A percentile compares a stretch with the other conserved stretches of the same genome.
Conservation (phyloP, 139 green algal genomes). For the Mychonastes homosphaera region DNA sequence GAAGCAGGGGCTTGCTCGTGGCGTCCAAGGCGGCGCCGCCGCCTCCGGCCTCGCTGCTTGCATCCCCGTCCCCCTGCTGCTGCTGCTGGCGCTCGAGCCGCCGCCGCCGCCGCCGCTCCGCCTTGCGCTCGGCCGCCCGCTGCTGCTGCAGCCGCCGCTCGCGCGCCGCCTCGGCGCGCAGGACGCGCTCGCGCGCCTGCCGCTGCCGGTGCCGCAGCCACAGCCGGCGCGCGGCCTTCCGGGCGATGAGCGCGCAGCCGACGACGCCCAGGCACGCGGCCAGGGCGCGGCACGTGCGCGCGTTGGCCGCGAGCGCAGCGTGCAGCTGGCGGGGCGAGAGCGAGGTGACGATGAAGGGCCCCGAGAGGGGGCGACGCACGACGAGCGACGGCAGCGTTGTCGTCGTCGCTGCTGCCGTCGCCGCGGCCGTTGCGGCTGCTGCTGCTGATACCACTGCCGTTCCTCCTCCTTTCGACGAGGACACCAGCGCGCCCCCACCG, state of each 20-base stretch:
- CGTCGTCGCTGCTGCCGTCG: not conserved
- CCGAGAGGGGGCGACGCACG: slow-evolving; percentile 4
- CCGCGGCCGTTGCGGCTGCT: slow-evolving; percentile 1
- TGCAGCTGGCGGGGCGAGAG: not conserved
- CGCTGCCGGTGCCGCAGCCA: slow-evolving; percentile 6
- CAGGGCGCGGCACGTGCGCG: too few species aligned
- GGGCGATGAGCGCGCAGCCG: slow-evolving; percentile 3
- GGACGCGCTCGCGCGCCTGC: slow-evolving; percentile 8
- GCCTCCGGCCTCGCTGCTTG: not conserved
- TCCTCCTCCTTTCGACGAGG: too few species aligned
- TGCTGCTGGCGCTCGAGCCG: not conserved
- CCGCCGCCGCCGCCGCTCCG: not conserved
- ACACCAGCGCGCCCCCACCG: too few species aligned
- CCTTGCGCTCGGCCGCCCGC: not conserved
- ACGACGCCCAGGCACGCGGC: slow-evolving; percentile 17
- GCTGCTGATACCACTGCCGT: too few species aligned
- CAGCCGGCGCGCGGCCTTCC: slow-evolving; percentile 7
- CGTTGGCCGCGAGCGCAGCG: slow-evolving; percentile 1
- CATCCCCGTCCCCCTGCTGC: not conserved
- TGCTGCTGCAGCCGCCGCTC: not conserved
- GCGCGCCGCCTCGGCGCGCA: not conserved
- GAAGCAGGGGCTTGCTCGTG: not conserved
- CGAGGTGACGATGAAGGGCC: slow-evolving; percentile 12
- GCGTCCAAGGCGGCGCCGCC: not conserved
- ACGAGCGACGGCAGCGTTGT: not conserved